These are phyloP conservation scores for Akanthomyces muscarius DNA, from an alignment of 2,329 filamentous ascomycete genomes.

Conservation along the genomic window DNA sequence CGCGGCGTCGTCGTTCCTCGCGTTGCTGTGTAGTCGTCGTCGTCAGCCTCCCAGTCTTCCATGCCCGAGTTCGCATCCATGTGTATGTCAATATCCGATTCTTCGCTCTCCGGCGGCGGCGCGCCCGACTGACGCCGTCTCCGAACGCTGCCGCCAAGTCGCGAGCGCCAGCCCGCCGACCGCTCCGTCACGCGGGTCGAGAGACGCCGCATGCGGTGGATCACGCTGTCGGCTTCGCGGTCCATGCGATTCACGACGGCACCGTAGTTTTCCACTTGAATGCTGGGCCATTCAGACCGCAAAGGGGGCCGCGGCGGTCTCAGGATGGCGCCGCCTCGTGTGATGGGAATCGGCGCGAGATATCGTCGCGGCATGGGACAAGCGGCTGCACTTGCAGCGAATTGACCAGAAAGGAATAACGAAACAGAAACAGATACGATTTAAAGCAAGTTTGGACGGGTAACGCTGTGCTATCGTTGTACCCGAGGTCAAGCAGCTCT, in stretches of 20 bases:
- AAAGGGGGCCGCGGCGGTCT: background rate
- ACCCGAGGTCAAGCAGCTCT: background rate
- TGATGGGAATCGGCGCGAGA: background rate
- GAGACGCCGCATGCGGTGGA: background rate
- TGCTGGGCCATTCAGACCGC: background rate
- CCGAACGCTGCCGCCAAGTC: background rate
- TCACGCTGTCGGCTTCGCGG: background rate
- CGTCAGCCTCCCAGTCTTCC: conserved; percentile 1
- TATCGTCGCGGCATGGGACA: conserved; percentile 6
- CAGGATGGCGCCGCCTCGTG: background rate
- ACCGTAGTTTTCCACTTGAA: background rate
- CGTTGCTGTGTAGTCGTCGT: conserved; percentile 24
- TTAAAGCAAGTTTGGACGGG: background rate
- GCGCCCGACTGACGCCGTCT: background rate
- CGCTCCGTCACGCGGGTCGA: conserved; percentile 7
- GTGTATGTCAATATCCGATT: background rate
- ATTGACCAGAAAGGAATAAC: too few species aligned
- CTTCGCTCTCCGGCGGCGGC: background rate
- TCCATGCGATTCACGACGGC: background rate
- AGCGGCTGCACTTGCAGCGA: conserved; percentile 5
- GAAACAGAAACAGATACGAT: background rate
- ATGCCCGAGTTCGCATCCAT: background rate
- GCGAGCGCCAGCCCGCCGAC: conserved; percentile 3
- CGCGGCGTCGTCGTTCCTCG: conserved; percentile 28
- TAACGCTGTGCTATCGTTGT: background rate